These are phyloP conservation scores for Termitomyces sp. DNA, from an alignment of 1,284 basidiomycete species.

Conservation along the genomic window DNA sequence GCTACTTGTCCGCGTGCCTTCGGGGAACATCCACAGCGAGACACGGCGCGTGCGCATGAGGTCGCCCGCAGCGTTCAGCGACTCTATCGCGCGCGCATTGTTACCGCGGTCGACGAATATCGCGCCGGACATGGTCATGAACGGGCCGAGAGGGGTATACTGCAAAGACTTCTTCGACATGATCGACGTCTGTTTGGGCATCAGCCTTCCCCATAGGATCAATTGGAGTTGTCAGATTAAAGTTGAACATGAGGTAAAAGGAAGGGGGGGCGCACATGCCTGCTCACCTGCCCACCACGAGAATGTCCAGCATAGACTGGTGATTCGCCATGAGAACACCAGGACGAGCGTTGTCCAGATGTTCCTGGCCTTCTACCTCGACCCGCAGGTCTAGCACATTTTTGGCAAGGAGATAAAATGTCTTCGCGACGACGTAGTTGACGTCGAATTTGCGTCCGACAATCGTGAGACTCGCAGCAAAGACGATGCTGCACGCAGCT, in stretches of 20 bases:
- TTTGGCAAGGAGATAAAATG: conserved; percentile 74
- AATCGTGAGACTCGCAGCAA: conserved; percentile 67
- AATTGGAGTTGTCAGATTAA: not conserved
- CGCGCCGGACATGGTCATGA: conserved; percentile 87
- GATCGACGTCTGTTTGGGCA: conserved; percentile 81
- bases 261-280: not conserved
- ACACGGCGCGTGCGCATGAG: conserved; percentile 74
- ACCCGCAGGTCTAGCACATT: conserved; percentile 68
- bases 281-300: conserved; percentile 76
- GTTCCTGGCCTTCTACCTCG: conserved; percentile 82
- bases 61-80: conserved; percentile 75
- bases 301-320: conserved; percentile 88
- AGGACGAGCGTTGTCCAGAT: conserved; percentile 58
- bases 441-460: conserved; percentile 78
- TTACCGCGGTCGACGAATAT: conserved; percentile 93
- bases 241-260: not conserved
- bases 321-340: conserved; percentile 88
- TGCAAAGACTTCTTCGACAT: conserved; percentile 94
- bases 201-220: conserved; percentile 48
- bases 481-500: conserved; percentile 72
- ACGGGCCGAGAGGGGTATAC: conserved; percentile 89
- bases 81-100: conserved; percentile 68
- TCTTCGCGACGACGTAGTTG: conserved; percentile 81
- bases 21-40: conserved; percentile 89
- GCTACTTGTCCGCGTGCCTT: conserved; percentile 82